phyloP scores from a whole-genome alignment of 176 grass and related monocot species.

The Bonia amplexicaulis region DNA sequence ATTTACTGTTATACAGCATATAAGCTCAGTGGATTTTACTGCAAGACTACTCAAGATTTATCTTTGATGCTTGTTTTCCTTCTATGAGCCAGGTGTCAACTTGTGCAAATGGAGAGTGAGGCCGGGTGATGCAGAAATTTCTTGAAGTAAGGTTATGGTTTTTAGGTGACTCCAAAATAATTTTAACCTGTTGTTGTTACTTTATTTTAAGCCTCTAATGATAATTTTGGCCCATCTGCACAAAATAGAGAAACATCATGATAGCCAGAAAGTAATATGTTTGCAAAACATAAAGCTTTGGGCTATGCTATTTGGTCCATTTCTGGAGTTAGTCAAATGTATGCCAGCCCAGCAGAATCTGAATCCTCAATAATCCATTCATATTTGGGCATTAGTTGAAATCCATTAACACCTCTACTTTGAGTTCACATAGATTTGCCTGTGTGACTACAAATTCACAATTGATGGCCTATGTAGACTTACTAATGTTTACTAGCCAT shows the following conservation, averaged over 20 bases:
- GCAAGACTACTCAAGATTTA: neutral
- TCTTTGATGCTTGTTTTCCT: conserved; percentile 10
- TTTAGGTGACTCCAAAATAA: neutral
- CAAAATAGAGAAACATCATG: conserved; percentile 6
- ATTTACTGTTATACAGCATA: neutral
- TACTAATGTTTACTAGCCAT: neutral
- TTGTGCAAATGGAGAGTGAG: neutral
- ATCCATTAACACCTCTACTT: no score
- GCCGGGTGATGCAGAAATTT: neutral
- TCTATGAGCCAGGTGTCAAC: conserved; percentile 1
- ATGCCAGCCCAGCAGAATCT: neutral
- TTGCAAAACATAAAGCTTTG: neutral
- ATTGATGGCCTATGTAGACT: no score
- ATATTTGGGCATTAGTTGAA: no score
- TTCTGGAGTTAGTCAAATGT: neutral
- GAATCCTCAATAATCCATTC: no score
- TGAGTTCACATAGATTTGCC: no score
- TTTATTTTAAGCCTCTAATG: neutral
- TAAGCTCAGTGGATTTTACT: neutral
- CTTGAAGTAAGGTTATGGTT: neutral
- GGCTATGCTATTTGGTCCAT: neutral
- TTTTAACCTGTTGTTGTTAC: neutral
- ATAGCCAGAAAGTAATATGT: neutral
- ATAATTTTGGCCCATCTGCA: neutral
- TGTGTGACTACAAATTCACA: no score